phyloP scores from a whole-genome alignment of 2,329 filamentous ascomycete genomes.

The Ophiognomonia clavigignenti-juglandacearum region DNA sequence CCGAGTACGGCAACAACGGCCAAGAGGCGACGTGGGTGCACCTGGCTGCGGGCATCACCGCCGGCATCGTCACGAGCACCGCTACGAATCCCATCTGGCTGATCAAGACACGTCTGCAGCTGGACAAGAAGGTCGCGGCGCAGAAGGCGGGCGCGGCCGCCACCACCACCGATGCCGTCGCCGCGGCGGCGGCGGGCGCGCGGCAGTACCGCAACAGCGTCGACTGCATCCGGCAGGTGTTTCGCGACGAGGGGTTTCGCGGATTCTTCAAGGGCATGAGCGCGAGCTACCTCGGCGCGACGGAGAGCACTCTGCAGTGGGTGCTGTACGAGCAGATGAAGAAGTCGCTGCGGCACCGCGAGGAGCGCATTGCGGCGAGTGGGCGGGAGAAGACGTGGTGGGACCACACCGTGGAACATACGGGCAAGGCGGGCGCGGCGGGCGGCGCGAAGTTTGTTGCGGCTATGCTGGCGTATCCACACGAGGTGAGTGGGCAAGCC shows the following conservation, averaged over 20 bases:
- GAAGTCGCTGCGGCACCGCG: constrained; percentile 60
- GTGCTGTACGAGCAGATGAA: constrained; percentile 94
- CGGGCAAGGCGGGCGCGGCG: constrained; percentile 72
- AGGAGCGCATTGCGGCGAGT: constrained; percentile 50
- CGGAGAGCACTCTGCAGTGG: constrained; percentile 89
- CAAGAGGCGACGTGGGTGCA: constrained; percentile 72
- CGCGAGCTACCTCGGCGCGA: constrained; percentile 85
- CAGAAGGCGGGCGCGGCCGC: too few species aligned
- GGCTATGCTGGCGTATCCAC: constrained; percentile 81
- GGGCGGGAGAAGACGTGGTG: constrained; percentile 62
- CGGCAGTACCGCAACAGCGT: constrained; percentile 81
- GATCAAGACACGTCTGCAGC: constrained; percentile 86
- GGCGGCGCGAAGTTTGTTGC: constrained; percentile 83
- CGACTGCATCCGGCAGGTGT: constrained; percentile 80
- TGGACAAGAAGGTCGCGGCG: constrained; percentile 81
- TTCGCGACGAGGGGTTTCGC: constrained; percentile 72
- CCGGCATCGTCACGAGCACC: constrained; percentile 82
- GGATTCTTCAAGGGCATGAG: constrained; percentile 88
- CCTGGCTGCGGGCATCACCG: constrained; percentile 67
- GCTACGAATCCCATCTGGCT: constrained; percentile 96
- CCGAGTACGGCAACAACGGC: constrained; percentile 67
- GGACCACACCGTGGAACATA: constrained; percentile 74
- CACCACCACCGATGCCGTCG: too few species aligned
- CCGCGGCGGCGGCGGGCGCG: constrained; percentile 46
- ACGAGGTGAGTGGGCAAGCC: constrained; percentile 59